Evolutionary conservation across 1,284 basidiomycete species (phyloP), one percentile per base, ranked within the genome.

Genomic region (Puccinia coronata): DNA sequence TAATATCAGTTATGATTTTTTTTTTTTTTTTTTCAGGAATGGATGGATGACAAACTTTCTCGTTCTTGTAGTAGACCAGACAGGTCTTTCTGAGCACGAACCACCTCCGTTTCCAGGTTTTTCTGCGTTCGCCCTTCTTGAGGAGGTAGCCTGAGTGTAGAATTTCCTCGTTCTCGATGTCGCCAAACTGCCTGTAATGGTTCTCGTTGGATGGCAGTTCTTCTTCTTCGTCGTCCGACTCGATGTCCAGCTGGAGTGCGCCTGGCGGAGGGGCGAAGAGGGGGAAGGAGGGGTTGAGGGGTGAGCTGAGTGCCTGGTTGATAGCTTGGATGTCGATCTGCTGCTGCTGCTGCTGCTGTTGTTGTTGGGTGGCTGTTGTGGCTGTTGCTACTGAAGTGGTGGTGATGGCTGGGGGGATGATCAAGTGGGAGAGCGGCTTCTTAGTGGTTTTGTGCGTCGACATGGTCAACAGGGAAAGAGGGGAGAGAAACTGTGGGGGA

Each of bases 61-160:
- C 92, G 81, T 91, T 95, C 89, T 98, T 98, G 91, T 99, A 99
- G 88, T 97, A 98, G 18, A 95, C 95, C 71, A 99, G 88, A 86
- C 96, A 94, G 23, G 92, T 93, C 0, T 93, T 91, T 20, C 96
- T 90, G 82, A 99, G 88, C 0, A 99, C 97, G 84, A 98, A 99
- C 96, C 96, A 99, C 51, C 96, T 90, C 88, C 96, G 96, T 89
- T 98, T 98, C 96, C 96, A 99, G 0, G 92, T 94, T 94, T 97
- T 98, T 87, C 97, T 89, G 82, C 95, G 90, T 87, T 98, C 95
- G 83, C 96, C 96, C 88, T 95, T 96, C 89, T 98, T 98, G 89
- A 91, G 92, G 73, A 98, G 88, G 87, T 95, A 97, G 2, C 96
- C 96, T 31, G 55, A 71, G 57, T 74, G 71, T 36, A 81, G 36